Evolutionary conservation across 2,329 filamentous ascomycete genomes (phyloP), one percentile per base, ranked within the genome.

Genomic region (Colletotrichum spaethianum): DNA sequence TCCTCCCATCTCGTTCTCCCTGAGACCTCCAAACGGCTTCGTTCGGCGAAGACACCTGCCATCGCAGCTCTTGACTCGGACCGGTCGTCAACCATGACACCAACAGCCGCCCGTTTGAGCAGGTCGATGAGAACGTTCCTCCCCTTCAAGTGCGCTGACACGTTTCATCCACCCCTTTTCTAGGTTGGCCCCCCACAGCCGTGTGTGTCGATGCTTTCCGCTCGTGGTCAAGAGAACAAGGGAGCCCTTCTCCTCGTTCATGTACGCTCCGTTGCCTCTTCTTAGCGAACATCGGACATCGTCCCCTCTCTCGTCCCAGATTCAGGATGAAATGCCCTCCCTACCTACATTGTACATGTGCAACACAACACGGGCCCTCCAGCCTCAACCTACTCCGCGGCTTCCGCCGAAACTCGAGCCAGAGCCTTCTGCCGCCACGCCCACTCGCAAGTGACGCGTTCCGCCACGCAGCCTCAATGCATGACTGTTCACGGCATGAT

Each of bases 301-400:
- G 33, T 72, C 38, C 70, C 66, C 66, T 52, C 67, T 65, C 62
- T 72, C 65, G 70, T 72, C 70, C 70, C 70, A 72, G 70, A 48
- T 64, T 72, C 70, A 72, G 65, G 70, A 72, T 31, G 65, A 70
- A 63, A 68, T 63, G 65, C 52, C 52, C 57, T 67, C 40, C 55
- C 56, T 68, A 63, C 57, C 26, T 53, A 57, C 64, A 57, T 57
- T 59, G 26, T 63, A 53, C 50, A 69, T 59, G 52, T 69, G 69
- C 69, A 69, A 72, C 69, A 52, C 52, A 53, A 72, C 70, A 72
- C 70, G 65, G 65, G 42, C 70, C 59, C 44, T 48, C 59, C 52
- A 48, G 53, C 70, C 46, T 72, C 70, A 61, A 64, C 53, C 44
- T 44, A 46, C 44, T 60, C 70, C 65, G 65, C 65, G 65, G 59